These are phyloP conservation scores for Harrya chromipes DNA, from an alignment of 768 basidiomycete species.

Conservation along the genomic window DNA sequence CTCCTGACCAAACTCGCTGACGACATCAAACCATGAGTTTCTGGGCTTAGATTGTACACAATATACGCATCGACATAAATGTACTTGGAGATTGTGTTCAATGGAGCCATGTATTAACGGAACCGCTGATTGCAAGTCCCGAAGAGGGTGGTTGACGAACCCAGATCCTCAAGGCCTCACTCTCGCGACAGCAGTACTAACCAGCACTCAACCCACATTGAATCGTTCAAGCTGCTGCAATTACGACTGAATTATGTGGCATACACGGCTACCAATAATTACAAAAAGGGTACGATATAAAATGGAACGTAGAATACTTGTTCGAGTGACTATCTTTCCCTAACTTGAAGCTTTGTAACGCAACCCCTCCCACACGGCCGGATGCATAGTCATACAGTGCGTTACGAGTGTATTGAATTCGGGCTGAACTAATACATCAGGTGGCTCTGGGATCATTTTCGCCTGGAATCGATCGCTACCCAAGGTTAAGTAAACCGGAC, in stretches of 20 bases:
- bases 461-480: conserved; percentile 27
- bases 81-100: too few relatives aligned
- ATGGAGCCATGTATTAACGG: too few relatives aligned
- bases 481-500: not conserved
- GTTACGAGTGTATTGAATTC: conserved; percentile 41
- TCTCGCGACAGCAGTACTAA: too few relatives aligned
- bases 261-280: conserved; percentile 13
- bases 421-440: conserved; percentile 27
- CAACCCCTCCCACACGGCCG: conserved; percentile 45
- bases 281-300: conserved; percentile 8
- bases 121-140: too few relatives aligned
- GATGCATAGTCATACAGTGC: conserved; percentile 51
- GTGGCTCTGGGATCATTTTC: conserved; percentile 27
- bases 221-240: not conserved
- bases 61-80: too few relatives aligned
- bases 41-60: too few relatives aligned
- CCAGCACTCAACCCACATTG: too few relatives aligned
- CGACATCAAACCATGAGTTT: conserved; percentile 15
- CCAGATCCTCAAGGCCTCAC: too few relatives aligned
- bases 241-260: conserved; percentile 3
- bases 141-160: too few relatives aligned
- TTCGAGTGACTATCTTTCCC: not conserved
- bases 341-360: conserved; percentile 19
- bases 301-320: conserved; percentile 8
- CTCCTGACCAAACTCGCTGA: conserved; percentile 55